Percentiles rank a stretch among this genome's conserved stretches.
phyloP scores from a whole-genome alignment of 805 yeast genomes.

The Yarrowia sp. region DNA sequence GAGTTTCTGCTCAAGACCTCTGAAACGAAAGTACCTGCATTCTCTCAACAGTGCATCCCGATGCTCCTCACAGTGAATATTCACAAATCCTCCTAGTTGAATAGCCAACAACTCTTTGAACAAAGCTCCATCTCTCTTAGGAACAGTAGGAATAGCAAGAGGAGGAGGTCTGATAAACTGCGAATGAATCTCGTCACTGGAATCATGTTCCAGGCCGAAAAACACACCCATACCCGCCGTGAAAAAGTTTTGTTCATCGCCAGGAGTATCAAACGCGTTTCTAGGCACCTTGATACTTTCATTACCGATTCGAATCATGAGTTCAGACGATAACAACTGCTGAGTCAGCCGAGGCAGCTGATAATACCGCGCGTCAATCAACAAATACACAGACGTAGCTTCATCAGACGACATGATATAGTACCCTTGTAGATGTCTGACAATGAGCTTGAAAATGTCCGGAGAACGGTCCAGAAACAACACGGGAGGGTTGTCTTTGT shows the following conservation, averaged over 20 bases:
- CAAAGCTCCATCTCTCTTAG: constrained; percentile 51
- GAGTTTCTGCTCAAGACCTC: constrained; percentile 69
- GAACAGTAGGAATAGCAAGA: constrained; percentile 53
- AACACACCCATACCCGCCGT: constrained; percentile 57
- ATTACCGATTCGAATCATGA: constrained; percentile 58
- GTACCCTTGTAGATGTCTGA: constrained; percentile 70
- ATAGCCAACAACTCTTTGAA: constrained; percentile 56
- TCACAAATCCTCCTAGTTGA: constrained; percentile 54
- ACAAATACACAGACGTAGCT: constrained; percentile 57
- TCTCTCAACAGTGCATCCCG: constrained; percentile 61
- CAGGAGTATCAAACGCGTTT: constrained; percentile 53
- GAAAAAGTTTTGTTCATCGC: constrained; percentile 78
- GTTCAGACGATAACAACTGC: constrained; percentile 53
- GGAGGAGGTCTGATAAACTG: constrained; percentile 76
- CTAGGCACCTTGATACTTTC: constrained; percentile 58
- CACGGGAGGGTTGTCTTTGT: constrained; percentile 37
- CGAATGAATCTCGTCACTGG: constrained; percentile 37
- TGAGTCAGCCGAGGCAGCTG: constrained; percentile 56
- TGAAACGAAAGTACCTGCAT: constrained; percentile 72
- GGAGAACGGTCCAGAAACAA: constrained; percentile 76
- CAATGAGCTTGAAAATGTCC: constrained; percentile 61
- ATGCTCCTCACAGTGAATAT: constrained; percentile 52
- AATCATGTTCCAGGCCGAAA: constrained; percentile 49
- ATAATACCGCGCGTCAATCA: constrained; percentile 71
- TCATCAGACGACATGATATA: constrained; percentile 53